Evolutionary conservation across 2,329 filamentous ascomycete species (phyloP), one percentile per base, ranked within the genome.

Genomic region (Zasmidium citrigriseum): DNA sequence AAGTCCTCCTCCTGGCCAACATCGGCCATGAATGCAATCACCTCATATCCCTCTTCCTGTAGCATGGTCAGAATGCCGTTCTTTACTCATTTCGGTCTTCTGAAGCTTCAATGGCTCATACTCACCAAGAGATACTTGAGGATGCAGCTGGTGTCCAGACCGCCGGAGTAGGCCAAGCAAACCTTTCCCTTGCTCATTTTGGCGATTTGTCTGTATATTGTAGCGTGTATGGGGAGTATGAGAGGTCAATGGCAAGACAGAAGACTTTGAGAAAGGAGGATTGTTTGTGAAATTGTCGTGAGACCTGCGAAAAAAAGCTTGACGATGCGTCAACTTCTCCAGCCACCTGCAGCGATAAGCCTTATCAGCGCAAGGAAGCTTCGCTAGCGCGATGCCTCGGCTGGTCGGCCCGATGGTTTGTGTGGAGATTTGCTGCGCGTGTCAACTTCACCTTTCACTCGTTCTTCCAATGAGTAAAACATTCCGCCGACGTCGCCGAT

Each of bases 1-100:
- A 85, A 92, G 77, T 91, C 88, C 77, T 92, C 89, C 77, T 76
- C 74, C 59, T 75, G 73, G 48, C 72, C 73, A 67, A 90, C 85
- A 76, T 91, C 82, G 78, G 88, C 88, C 73, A 89, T 81, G 75
- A 87, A 88, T 76, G 82, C 85, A 67, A 88, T 81, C 64, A 89
- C 87, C 68, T 83, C 82, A 69, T 85, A 85, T 58, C 78, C 81
- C 70, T 84, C 73, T 70, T 84, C 81, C 70, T 72, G 54, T 49
- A 4, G 20, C 20, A 21, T 20, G 4, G 18, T 50, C 18, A 34
- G 52, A 61, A 24, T 57, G 51, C 14, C 3, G 14, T 25, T n/a
- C 25, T 4, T 11, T 16, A 4, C 46, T 25, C 14, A 16, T 10
- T 25, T 10, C 20, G 46, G 21, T 14, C 20, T 51, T 23, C 46